Conservation (phyloP, 2,329 filamentous ascomycete genomes). For the Alternaria arborescens region DNA sequence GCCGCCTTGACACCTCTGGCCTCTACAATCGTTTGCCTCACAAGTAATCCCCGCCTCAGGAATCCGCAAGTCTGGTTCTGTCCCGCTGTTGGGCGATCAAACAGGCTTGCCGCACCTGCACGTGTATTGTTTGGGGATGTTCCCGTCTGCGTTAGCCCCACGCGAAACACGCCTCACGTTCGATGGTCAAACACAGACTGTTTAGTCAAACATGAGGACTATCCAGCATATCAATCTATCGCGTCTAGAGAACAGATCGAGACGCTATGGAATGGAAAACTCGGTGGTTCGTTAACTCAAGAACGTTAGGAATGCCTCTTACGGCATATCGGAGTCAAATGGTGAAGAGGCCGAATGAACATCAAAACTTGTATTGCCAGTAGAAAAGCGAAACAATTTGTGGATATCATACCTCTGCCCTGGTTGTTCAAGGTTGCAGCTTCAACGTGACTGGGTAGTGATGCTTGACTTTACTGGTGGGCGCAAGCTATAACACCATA, state of each 20-base stretch:
- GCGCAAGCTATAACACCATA: neutral
- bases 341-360: neutral
- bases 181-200: conserved; percentile 33
- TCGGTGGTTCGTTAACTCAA: neutral
- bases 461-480: neutral
- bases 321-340: neutral
- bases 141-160: neutral
- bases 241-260: neutral
- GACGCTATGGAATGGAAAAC: neutral
- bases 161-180: conserved; percentile 30
- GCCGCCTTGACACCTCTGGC: conserved; percentile 3
- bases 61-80: conserved; percentile 2
- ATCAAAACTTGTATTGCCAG: neutral
- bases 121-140: conserved; percentile 6
- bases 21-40: neutral
- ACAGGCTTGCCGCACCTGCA: conserved; percentile 14
- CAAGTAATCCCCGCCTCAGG: conserved; percentile 13
- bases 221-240: neutral
- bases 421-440: neutral
- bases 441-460: neutral
- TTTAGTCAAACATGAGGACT: conserved; percentile 19
- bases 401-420: neutral
- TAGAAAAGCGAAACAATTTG: neutral
- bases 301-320: neutral
- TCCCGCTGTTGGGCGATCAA: conserved; percentile 11